phyloP scores from a whole-genome alignment of 225 moss, liverwort and hornwort genomes.

The Pseudoscleropodium purum region DNA sequence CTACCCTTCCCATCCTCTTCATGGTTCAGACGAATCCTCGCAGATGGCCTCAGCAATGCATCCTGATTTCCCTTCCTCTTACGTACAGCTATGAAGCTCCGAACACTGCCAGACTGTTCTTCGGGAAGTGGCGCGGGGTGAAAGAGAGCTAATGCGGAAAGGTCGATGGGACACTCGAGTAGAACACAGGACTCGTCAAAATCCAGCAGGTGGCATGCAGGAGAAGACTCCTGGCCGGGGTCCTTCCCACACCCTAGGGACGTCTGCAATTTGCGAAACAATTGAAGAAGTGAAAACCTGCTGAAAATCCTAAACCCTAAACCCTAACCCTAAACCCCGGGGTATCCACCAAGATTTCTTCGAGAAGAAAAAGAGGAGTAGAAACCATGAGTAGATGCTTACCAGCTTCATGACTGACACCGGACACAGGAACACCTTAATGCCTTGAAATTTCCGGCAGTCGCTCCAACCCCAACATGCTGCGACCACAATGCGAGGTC shows the following conservation, averaged over 20 bases:
- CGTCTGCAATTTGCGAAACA: conserved; percentile 29
- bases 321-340: not conserved
- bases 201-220: conserved; percentile 68
- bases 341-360: not conserved
- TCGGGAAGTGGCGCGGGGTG: conserved; percentile 36
- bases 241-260: conserved; percentile 46
- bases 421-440: not conserved
- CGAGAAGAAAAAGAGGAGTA: not conserved
- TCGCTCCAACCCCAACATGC: not conserved
- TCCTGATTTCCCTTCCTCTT: conserved; percentile 11
- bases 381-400: not conserved
- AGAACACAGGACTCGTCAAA: conserved; percentile 56
- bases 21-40: not conserved
- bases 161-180: conserved; percentile 83
- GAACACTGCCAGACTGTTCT: not conserved
- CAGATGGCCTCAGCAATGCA: not conserved
- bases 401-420: conserved; percentile 51
- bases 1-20: not conserved
- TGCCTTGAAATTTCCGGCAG: not conserved
- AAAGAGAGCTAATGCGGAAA: conserved; percentile 54
- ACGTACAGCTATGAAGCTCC: not conserved
- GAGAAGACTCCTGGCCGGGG: conserved; percentile 15
- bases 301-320: not conserved
- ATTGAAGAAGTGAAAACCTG: not conserved
- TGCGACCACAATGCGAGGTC: not conserved